A percentile compares a stretch with the other conserved stretches of the same genome.
Conservation (phyloP, 2,329 filamentous ascomycete genomes). For the Mycocentrospora acerina region DNA sequence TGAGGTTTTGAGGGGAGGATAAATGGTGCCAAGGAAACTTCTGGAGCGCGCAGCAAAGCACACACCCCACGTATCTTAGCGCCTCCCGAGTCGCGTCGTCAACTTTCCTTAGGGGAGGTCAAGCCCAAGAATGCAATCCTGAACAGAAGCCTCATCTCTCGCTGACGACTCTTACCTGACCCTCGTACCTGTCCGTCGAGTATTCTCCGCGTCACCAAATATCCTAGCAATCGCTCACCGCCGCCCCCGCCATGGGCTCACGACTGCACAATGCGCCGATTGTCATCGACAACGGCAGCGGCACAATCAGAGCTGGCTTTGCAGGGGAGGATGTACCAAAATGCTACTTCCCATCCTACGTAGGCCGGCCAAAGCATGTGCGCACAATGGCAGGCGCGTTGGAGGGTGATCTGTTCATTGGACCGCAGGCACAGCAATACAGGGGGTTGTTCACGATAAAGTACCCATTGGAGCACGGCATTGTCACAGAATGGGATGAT, state of each 20-base stretch:
- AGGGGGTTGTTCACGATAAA: constrained; percentile 91
- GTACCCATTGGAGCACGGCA: constrained; percentile 94
- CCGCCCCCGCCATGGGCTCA: constrained; percentile 57
- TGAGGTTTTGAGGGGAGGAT: no score
- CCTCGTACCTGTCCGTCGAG: no score
- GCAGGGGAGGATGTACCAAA: constrained; percentile 94
- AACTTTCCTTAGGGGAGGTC: no score
- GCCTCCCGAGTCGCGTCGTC: no score
- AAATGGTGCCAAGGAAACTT: no score
- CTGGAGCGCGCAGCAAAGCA: no score
- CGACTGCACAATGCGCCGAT: constrained; percentile 94
- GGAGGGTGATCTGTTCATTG: constrained; percentile 97
- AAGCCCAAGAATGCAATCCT: no score
- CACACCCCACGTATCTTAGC: no score
- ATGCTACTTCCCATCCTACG: constrained; percentile 96
- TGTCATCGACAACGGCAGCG: constrained; percentile 98
- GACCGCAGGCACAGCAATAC: constrained; percentile 85
- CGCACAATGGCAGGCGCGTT: constrained; percentile 93
- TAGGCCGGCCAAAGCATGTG: constrained; percentile 92
- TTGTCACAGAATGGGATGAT: constrained; percentile 99
- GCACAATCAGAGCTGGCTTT: constrained; percentile 95
- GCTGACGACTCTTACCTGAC: no score
- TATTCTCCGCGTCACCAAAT: no score
- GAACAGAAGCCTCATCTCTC: no score
- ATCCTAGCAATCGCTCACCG: neutral